These are phyloP conservation scores for Russula lepida DNA, from an alignment of 768 basidiomycete species.

Conservation along the genomic window DNA sequence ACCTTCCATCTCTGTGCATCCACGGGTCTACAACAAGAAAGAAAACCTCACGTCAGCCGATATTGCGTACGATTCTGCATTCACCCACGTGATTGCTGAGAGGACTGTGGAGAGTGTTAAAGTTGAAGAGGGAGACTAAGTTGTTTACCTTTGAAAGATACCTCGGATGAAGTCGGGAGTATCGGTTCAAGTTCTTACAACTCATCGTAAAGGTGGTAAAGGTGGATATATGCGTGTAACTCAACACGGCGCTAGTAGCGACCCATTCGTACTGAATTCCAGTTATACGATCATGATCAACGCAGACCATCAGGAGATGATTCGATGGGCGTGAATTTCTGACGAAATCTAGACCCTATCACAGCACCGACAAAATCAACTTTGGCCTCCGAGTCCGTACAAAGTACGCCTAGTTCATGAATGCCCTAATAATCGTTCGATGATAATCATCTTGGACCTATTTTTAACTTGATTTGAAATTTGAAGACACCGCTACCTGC, in stretches of 20 bases:
- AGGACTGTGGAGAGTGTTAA: too few relatives aligned
- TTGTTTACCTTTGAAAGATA: too few relatives aligned
- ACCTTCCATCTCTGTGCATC: conserved; percentile 8
- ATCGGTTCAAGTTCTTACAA: too few relatives aligned
- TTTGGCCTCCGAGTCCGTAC: too few relatives aligned
- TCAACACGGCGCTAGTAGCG: not conserved
- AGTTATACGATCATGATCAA: not conserved
- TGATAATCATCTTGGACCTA: too few relatives aligned
- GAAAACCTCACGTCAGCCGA: conserved; percentile 45
- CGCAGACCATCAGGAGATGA: not conserved
- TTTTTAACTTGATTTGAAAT: too few relatives aligned
- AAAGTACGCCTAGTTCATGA: too few relatives aligned
- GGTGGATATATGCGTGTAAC: not conserved
- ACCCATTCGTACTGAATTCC: not conserved
- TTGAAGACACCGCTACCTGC: not conserved
- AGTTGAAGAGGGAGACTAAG: too few relatives aligned
- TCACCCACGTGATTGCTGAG: too few relatives aligned
- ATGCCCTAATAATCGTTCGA: too few relatives aligned
- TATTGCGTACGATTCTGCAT: conserved; percentile 33
- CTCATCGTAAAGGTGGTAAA: too few relatives aligned
- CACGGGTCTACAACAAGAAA: conserved; percentile 78
- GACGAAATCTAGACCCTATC: not conserved
- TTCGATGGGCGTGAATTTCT: not conserved
- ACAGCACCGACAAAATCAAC: not conserved
- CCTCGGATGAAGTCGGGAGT: too few relatives aligned